phyloP scores from a whole-genome alignment of 306 rosid species.

The Oemleria cerasiformis region DNA sequence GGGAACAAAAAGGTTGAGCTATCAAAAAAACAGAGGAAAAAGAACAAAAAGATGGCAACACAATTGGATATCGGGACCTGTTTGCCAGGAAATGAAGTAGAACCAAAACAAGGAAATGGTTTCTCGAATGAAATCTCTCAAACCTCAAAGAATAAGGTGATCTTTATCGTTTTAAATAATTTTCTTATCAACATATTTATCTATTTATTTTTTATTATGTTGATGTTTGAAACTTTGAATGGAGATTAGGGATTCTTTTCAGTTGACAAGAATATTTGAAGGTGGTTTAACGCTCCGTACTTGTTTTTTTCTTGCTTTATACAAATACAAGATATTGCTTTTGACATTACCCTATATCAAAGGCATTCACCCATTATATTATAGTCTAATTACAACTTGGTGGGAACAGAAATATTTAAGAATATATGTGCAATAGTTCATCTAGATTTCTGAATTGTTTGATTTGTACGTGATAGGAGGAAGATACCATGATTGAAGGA shows the following conservation, averaged over 20 bases:
- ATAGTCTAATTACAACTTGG: background rate
- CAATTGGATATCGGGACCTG: slow-evolving; percentile 41
- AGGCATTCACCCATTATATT: too few species aligned
- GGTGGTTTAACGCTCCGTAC: background rate
- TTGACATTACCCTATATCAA: background rate
- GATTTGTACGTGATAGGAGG: slow-evolving; percentile 45
- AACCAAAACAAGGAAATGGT: slow-evolving; percentile 40
- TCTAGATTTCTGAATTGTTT: slow-evolving; percentile 5
- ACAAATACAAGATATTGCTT: background rate
- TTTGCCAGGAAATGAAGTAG: slow-evolving; percentile 38
- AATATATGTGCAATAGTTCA: background rate
- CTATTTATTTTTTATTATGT: background rate
- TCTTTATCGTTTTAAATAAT: slow-evolving; percentile 17
- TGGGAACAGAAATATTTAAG: background rate
- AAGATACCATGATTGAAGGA: slow-evolving; percentile 31
- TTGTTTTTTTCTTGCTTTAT: background rate
- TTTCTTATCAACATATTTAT: background rate
- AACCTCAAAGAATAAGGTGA: slow-evolving; percentile 49
- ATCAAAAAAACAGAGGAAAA: slow-evolving; percentile 65
- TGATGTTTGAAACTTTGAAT: background rate
- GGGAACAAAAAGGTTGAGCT: slow-evolving; percentile 53
- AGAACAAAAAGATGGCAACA: slow-evolving; percentile 39
- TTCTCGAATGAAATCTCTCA: slow-evolving; percentile 36
- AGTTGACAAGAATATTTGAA: background rate
- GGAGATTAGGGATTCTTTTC: background rate